Base-by-base conservation (phyloP, 352 stramenopile species). In the Phytophthora pini region DNA sequence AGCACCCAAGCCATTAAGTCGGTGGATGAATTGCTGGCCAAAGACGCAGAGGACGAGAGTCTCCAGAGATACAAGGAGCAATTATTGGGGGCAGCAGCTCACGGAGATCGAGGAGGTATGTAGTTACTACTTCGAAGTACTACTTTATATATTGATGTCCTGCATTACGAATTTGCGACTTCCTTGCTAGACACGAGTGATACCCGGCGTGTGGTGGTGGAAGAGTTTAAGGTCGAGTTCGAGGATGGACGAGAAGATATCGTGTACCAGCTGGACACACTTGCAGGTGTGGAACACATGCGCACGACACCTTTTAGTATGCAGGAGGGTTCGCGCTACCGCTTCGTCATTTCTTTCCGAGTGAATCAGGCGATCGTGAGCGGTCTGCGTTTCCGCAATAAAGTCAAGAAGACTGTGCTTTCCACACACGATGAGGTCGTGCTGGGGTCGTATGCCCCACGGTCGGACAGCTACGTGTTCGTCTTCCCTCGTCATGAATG, bases 341-440 rank as follows among this genome's bases (percentile, higher is more conserved):
- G 92, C 39, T 97, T 97, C 47, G 74, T 60, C 4, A 91, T 97
- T 56, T 72, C 68, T 15, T 97, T 97, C 58, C 83, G 87, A 41
- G 88, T 96, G 44, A 95, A 97, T 52, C 82, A 84, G 17, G 65
- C 84, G 11, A 96, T 97, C 56, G 84, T 97, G 34, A 93, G 84
- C 43, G 88, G 89, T 2, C 55, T 96, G 36, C 87, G 87, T 39
- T 97, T 96, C 72, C 72, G 74, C 44, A 96, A 96, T 67, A 94
- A 94, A 64, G 82, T 92, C 45, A 93, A 90, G 54, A 95, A 94
- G 70, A 89, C 84, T 15, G 77, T 96, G 29, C 62, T 96, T 9
- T 82, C 84, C 9, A 87, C 71, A 13, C 73, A 64, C 0, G 89
- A 96, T 53, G 81, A 95, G 70, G 81, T 97, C 40, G 84, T 96